Base-by-base conservation (phyloP, 805 yeast genomes). In the Nakazawaea ishiwadae region DNA sequence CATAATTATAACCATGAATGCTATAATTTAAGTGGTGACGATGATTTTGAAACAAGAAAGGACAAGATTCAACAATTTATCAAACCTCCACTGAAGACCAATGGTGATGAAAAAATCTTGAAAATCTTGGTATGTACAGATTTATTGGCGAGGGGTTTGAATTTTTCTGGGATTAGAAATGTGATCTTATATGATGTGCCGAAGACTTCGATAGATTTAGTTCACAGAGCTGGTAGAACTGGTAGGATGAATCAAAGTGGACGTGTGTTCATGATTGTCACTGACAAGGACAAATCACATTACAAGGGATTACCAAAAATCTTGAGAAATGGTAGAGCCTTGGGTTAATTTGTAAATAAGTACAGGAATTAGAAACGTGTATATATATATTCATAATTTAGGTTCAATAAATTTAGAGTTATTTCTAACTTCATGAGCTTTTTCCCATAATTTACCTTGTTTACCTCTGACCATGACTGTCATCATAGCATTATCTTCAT, bases 201-300 rank as follows among this genome's bases (percentile, higher is more conserved):
- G 5, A 73, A 75, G 40, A 81, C 84, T 12, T 77, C 96, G 0
- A 81, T 87, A 15, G 98, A 91, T 60, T 67, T 91, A 45, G 79
- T 91, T 16, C 98, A 91, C 58, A 69, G 99, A 47, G 83, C 87
- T 1, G 99, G 99, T 1, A 76, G 99, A 63, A 91, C 97, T 0
- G 97, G 96, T 3, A 68, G 99, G 58, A 81, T 90, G 84, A 85
- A 84, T 34, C 88, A 83, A 54, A 71, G 83, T 28, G 99, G 99
- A 11, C 73, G 96, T 46, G 96, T 87, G 2, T 82, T 88, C 48
- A 66, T 93, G 53, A 77, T 91, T 39, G 81, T 83, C 20, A 83
- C 81, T 47, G 79, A 80, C 47, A 60, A 58, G 32, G 83, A 78
- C 47, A 81, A 82, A 51, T 71, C 84, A 4, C 88, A 95, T 88